Conservation (phyloP, 345 rosid species). For the Gossypium rotundifolium region DNA sequence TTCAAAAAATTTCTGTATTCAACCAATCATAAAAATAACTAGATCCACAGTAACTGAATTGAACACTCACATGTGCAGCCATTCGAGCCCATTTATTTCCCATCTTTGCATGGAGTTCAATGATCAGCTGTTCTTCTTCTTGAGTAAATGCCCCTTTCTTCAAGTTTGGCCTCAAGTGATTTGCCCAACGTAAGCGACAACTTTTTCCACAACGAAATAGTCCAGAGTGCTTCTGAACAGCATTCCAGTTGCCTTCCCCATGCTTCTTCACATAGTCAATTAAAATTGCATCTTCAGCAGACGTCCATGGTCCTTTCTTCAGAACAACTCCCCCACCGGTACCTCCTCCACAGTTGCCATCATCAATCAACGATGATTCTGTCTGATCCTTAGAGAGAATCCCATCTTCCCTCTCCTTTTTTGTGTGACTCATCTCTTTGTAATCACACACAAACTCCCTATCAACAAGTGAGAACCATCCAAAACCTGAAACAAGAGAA, state of each 20-base stretch:
- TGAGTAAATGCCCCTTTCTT: slow-evolving; percentile 96
- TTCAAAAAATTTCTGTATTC: neutral
- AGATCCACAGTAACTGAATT: neutral
- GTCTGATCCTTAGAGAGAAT: slow-evolving; percentile 44
- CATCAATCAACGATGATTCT: slow-evolving; percentile 51
- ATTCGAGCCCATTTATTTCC: slow-evolving; percentile 99
- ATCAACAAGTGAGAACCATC: slow-evolving; percentile 33
- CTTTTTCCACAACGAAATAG: slow-evolving; percentile 95
- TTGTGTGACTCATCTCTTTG: slow-evolving; percentile 59
- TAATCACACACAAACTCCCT: slow-evolving; percentile 30
- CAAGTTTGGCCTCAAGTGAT: slow-evolving; percentile 93
- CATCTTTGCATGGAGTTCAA: slow-evolving; percentile 87
- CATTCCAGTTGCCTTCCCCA: slow-evolving; percentile 98
- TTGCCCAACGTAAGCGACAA: slow-evolving; percentile 97
- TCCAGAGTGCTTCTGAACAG: slow-evolving; percentile 86
- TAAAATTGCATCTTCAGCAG: slow-evolving; percentile 88
- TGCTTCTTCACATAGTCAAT: slow-evolving; percentile 89
- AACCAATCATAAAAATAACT: neutral
- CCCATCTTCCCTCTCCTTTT: slow-evolving; percentile 59
- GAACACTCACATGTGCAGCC: slow-evolving; percentile 84
- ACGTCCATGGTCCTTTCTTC: slow-evolving; percentile 99
- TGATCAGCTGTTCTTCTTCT: slow-evolving; percentile 85
- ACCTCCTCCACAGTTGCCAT: slow-evolving; percentile 31
- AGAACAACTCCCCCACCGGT: slow-evolving; percentile 40
- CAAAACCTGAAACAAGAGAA: slow-evolving; percentile 37